phyloP scores from a whole-genome alignment of 495 filamentous ascomycete species.

The Bryoglossum gracile region DNA sequence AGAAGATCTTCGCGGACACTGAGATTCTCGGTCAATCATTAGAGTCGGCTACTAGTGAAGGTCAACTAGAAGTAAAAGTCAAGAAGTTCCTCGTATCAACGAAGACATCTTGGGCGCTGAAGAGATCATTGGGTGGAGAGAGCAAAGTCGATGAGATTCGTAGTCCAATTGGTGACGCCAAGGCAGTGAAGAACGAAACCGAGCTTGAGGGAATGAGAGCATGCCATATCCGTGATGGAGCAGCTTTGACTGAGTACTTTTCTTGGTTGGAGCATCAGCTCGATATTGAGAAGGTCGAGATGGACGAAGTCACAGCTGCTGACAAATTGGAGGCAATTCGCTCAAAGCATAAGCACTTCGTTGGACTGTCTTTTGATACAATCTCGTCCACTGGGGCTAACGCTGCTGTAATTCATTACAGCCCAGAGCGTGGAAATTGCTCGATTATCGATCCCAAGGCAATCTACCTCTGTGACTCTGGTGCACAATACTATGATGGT shows the following conservation, averaged over 20 bases:
- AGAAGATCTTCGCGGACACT: slow-evolving; percentile 72
- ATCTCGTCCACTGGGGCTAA: slow-evolving; percentile 95
- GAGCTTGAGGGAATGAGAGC: slow-evolving; percentile 90
- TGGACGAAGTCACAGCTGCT: slow-evolving; percentile 87
- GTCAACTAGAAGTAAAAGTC: slow-evolving; percentile 24
- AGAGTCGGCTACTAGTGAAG: slow-evolving; percentile 27
- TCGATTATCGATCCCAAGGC: slow-evolving; percentile 76
- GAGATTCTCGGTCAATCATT: slow-evolving; percentile 48
- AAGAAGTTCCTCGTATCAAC: slow-evolving; percentile 84
- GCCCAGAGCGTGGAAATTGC: slow-evolving; percentile 78
- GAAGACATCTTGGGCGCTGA: slow-evolving; percentile 89
- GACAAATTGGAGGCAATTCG: slow-evolving; percentile 84
- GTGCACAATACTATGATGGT: slow-evolving; percentile 89
- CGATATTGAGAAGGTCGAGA: slow-evolving; percentile 56
- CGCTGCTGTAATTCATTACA: slow-evolving; percentile 96
- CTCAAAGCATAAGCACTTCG: slow-evolving; percentile 73
- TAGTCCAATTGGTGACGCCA: slow-evolving; percentile 86
- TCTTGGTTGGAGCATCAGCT: slow-evolving; percentile 94
- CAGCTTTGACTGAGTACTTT: slow-evolving; percentile 86
- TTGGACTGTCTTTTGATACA: slow-evolving; percentile 88
- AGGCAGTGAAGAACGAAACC: slow-evolving; percentile 92
- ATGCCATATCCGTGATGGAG: slow-evolving; percentile 92
- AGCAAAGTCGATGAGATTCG: slow-evolving; percentile 78
- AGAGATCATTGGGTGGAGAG: slow-evolving; percentile 80
- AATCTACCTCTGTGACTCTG: slow-evolving; percentile 95